A percentile compares a stretch with the other conserved stretches of the same genome.
Evolutionary conservation across 768 basidiomycete species (phyloP).

Genomic region (Kwoniella bestiolae): DNA sequence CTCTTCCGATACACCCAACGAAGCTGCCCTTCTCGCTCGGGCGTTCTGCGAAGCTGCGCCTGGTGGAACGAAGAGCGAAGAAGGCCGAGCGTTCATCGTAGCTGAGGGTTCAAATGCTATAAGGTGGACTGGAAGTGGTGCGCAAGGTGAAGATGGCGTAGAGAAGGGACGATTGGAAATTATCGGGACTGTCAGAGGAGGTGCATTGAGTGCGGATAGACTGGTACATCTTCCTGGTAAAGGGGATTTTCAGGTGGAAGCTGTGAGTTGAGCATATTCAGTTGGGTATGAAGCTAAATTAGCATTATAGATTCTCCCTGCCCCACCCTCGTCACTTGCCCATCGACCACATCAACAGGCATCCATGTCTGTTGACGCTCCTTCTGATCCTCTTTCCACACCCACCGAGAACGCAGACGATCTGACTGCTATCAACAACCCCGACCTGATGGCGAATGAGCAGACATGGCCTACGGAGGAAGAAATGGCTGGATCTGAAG

Average conservation of each 20-base stretch:
- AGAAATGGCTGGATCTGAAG: constrained; percentile 70
- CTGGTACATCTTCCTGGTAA: constrained; percentile 83
- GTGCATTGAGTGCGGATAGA: constrained; percentile 75
- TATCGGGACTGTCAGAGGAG: constrained; percentile 83
- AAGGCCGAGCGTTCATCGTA: constrained; percentile 75
- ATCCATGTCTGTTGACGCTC: constrained; percentile 57
- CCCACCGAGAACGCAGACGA: constrained; percentile 75
- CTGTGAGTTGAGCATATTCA: constrained; percentile 61
- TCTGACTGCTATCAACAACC: constrained; percentile 80
- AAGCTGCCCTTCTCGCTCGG: constrained; percentile 63
- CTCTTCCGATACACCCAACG: constrained; percentile 62
- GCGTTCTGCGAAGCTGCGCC: constrained; percentile 85
- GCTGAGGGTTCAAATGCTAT: constrained; percentile 63
- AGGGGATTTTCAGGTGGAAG: constrained; percentile 84
- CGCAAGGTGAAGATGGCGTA: constrained; percentile 44
- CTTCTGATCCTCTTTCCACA: constrained; percentile 64
- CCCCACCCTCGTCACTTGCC: constrained; percentile 60
- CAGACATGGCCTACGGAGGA: constrained; percentile 99
- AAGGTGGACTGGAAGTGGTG: constrained; percentile 61
- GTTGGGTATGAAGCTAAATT: not conserved
- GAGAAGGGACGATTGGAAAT: constrained; percentile 70
- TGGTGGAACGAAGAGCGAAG: constrained; percentile 77
- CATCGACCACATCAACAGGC: constrained; percentile 40
- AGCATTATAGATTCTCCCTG: constrained; percentile 69
- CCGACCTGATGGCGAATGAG: constrained; percentile 87